Conservation (phyloP, 2,329 filamentous ascomycete genomes). For the Claviceps pazoutovae region DNA sequence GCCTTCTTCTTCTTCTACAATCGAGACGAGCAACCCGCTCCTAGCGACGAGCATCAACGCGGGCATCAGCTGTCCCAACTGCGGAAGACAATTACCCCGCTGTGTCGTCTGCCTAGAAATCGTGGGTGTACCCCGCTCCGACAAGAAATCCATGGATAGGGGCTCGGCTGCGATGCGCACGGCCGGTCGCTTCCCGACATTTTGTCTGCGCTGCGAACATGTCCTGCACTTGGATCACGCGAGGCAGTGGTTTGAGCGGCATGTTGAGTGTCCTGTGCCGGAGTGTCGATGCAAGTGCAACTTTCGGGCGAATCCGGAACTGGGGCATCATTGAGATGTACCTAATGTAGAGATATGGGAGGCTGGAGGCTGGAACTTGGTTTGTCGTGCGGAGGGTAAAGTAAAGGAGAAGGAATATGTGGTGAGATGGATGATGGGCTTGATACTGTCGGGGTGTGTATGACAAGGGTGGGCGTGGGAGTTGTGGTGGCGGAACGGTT, state of each 20-base stretch:
- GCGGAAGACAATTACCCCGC: constrained; percentile 50
- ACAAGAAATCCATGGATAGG: constrained; percentile 35
- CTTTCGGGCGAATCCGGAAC: constrained; percentile 44
- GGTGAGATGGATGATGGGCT: too few relatives aligned
- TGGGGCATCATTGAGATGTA: constrained; percentile 31
- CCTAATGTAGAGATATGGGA: too few relatives aligned
- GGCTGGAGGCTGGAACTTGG: too few relatives aligned
- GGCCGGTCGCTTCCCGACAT: constrained; percentile 50
- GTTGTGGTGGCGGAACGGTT: too few relatives aligned
- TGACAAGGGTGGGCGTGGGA: too few relatives aligned
- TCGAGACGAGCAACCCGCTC: constrained; percentile 38
- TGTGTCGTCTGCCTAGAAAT: constrained; percentile 56
- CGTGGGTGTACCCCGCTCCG: constrained; percentile 49
- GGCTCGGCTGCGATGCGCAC: constrained; percentile 27
- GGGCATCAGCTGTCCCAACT: constrained; percentile 52
- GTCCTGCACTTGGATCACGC: constrained; percentile 55
- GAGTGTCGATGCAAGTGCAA: constrained; percentile 55
- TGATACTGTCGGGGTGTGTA: too few relatives aligned
- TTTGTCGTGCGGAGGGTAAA: too few relatives aligned
- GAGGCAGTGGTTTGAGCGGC: constrained; percentile 49
- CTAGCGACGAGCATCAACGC: constrained; percentile 42
- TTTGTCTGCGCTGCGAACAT: constrained; percentile 55
- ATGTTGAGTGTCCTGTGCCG: constrained; percentile 53
- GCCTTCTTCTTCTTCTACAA: constrained; percentile 8
- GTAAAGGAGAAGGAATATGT: too few relatives aligned